Base-by-base conservation (phyloP, 257 asterid genomes). In the Coffea canephora region DNA sequence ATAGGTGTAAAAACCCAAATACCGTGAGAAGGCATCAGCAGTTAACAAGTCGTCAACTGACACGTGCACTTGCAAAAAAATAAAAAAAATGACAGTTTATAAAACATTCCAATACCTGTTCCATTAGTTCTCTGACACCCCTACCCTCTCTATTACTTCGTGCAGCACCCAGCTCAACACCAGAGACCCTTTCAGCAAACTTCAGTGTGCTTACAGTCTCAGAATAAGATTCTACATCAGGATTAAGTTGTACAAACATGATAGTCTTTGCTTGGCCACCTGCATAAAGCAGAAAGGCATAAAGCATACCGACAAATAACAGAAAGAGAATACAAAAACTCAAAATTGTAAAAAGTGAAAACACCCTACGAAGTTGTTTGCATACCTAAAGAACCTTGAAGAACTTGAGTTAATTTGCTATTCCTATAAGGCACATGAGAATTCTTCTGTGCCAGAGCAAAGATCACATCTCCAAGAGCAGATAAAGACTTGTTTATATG, bases 261-360 rank as follows among this genome's bases (percentile, higher is more conserved):
- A 95, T 94, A 36, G 99, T 92, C 90, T 95, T 95, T 49, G 99
- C 98, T 87, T 94, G 98, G 72, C 99, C 98, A 71, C 98, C 99
- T 95, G 78, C 82, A 82, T n/a, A 64, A 75, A 71, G 45, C 65
- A 71, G 78, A 74, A 7, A 69, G 39, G 41, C 50, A 75, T 31
- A 74, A 9, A 39, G 69, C 50, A 52, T 41, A 66, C 76, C 70
- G 65, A 27, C 49, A 57, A 41, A 66, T 59, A 48, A 72, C 50
- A 66, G 59, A 57, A 71, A 82, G 48, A 62, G 76, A 18, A 82
- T 67, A 54, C 52, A 19, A 48, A 48, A 48, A 73, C n/a, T 55
- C 2, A 61, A 65, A 31, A 43, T 52, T 11, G 67, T 45, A 83
- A 75, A 2, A 43, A 59, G 75, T 7, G 70, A 68, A 49, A 31